Evolutionary conservation across 345 rosid species (phyloP).

Genomic region (Gossypium sturtianum): DNA sequence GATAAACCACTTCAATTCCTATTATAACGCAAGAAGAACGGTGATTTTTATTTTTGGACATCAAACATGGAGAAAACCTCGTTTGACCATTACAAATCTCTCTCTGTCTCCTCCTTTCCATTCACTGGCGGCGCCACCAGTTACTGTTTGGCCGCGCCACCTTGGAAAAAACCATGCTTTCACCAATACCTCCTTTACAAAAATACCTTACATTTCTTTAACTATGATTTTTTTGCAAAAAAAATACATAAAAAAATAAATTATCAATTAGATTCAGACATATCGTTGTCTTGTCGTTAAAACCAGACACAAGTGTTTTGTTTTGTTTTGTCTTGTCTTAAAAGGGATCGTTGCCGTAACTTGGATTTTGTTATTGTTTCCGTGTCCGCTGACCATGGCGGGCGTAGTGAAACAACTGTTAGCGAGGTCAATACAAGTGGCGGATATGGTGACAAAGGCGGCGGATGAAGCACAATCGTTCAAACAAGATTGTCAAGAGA

Average conservation of each 20-base stretch:
- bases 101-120: conserved; percentile 13
- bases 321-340: not conserved
- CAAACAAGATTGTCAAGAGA: conserved; percentile 67
- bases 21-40: not conserved
- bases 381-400: conserved; percentile 57
- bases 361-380: conserved; percentile 8
- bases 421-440: conserved; percentile 65
- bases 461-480: conserved; percentile 67
- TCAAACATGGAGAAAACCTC: conserved; percentile 26
- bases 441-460: conserved; percentile 56
- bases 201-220: not conserved
- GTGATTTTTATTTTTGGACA: conserved; percentile 1
- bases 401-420: conserved; percentile 66
- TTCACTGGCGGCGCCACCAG: conserved; percentile 32
- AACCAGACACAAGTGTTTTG: not conserved
- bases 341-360: not conserved
- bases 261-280: not conserved
- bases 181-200: not conserved
- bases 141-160: not conserved
- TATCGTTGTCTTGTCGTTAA: not conserved
- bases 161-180: not conserved
- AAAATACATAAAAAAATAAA: too few species aligned
- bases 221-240: not conserved
- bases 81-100: conserved; percentile 27
- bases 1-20: not conserved